Base-by-base conservation (phyloP, 2,329 filamentous ascomycete genomes). In the Aspergillus texensis region DNA sequence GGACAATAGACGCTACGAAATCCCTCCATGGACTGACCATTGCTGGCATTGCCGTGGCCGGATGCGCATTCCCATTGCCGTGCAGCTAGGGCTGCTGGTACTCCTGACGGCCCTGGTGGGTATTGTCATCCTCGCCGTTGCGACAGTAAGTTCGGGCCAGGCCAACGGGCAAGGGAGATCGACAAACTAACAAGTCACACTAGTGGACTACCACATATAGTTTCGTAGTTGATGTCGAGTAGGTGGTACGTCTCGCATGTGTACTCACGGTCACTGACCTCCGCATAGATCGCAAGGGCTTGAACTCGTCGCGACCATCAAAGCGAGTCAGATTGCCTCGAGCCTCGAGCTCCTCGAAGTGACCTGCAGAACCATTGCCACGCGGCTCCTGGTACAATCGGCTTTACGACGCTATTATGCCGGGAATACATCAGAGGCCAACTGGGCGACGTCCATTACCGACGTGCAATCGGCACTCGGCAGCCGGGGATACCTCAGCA, bases 31-130 rank as follows among this genome's bases (percentile, higher is more conserved):
- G 52, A 39, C n/a, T 55, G 21, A 55, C 52, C n/a, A 6, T 36
- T n/a, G 16, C 16, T 21, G 28, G 28, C 16, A 26, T 26, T 39
- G 52, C 32, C 52, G 52, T 54, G 28, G 19, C 53, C 64, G 67
- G 66, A 94, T 97, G 92, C 88, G 93, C 77, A 88, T 97, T 76
- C 90, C 91, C 62, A 97, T 97, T 73, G 87, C 93, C 70, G 89
- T 94, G 80, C 94, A 97, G 85, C 85, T 97, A 71, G 92, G 88
- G 69, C 84, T 89, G 77, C 84, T 97, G 67, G 92, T 97, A 72
- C 82, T 95, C 68, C 74, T 92, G 64, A 88, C 91, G 64, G 89
- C 92, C 56, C 85, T 96, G 62, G 81, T 91, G 62, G 89, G 90
- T 60, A 85, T 97, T 65, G 88, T 90, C 61, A 88, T 96, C 65